Conservation (phyloP, 805 yeast species). For the Ogataea kodamae region DNA sequence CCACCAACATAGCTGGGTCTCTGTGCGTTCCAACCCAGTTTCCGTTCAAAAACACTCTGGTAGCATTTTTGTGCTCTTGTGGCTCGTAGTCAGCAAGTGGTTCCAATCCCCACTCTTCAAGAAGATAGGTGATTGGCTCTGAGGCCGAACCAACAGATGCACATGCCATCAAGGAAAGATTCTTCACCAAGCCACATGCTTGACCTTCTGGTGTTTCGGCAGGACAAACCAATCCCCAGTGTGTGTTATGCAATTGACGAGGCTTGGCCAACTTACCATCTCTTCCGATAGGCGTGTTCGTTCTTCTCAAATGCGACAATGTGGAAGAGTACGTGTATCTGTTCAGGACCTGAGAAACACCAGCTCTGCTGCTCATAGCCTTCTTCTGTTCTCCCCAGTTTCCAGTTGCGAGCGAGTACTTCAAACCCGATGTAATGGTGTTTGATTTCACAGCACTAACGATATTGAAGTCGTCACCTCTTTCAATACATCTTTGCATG, state of each 20-base stretch:
- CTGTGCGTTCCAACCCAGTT: slow-evolving; percentile 99
- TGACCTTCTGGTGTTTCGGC: slow-evolving; percentile 99
- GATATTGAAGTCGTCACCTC: slow-evolving; percentile 93
- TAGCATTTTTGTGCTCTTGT: slow-evolving; percentile 83
- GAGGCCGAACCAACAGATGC: slow-evolving; percentile 98
- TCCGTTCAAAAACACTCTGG: slow-evolving; percentile 95
- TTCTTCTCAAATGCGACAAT: slow-evolving; percentile 95
- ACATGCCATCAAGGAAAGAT: slow-evolving; percentile 93
- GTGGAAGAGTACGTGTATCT: slow-evolving; percentile 99
- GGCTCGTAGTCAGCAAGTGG: slow-evolving; percentile 95
- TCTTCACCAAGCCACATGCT: slow-evolving; percentile 98
- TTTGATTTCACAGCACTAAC: slow-evolving; percentile 96
- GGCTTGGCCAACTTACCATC: slow-evolving; percentile 99
- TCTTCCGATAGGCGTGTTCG: slow-evolving; percentile 98
- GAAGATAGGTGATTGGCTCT: slow-evolving; percentile 85
- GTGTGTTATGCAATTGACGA: slow-evolving; percentile 97
- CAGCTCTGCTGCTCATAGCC: slow-evolving; percentile 98
- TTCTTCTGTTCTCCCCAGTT: slow-evolving; percentile 99
- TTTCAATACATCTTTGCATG: slow-evolving; percentile 98
- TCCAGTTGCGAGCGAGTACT: slow-evolving; percentile 98
- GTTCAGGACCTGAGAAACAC: slow-evolving; percentile 97
- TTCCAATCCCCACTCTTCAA: slow-evolving; percentile 99
- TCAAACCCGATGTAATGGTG: slow-evolving; percentile 94
- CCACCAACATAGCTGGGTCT: slow-evolving; percentile 89
- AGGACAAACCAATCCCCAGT: slow-evolving; percentile 99